Evolutionary conservation across 495 filamentous ascomycete species (phyloP).

Genomic region (Aspergillus egyptiacus): DNA sequence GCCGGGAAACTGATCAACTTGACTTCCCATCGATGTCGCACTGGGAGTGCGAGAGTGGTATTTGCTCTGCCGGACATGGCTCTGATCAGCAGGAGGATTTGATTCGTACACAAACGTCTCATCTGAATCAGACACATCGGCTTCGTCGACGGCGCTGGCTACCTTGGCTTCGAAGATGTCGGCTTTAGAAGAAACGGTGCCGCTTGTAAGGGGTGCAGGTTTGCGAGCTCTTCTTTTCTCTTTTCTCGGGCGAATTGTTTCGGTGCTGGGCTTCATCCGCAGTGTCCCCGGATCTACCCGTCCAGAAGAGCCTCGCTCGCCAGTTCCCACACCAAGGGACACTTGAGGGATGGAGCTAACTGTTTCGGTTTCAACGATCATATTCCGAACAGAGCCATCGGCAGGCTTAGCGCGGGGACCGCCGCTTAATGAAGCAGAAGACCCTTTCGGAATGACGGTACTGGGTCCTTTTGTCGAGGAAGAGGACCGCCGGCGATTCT

Average conservation of each 20-base stretch:
- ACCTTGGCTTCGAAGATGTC: slow-evolving; percentile 97
- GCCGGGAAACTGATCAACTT: slow-evolving; percentile 62
- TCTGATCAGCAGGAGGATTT: slow-evolving; percentile 82
- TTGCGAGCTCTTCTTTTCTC: slow-evolving; percentile 82
- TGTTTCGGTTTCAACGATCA: slow-evolving; percentile 98
- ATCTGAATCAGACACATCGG: slow-evolving; percentile 92
- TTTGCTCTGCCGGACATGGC: slow-evolving; percentile 63
- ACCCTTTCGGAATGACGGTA: slow-evolving; percentile 43
- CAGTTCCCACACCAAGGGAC: slow-evolving; percentile 63
- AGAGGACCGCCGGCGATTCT: slow-evolving; percentile 26
- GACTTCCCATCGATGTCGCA: slow-evolving; percentile 82
- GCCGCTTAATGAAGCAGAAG: slow-evolving; percentile 43
- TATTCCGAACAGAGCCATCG: slow-evolving; percentile 77
- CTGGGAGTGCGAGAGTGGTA: slow-evolving; percentile 95
- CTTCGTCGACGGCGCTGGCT: slow-evolving; percentile 86
- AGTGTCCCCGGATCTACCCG: slow-evolving; percentile 64
- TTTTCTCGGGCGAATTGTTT: slow-evolving; percentile 89
- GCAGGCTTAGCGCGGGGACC: slow-evolving; percentile 50
- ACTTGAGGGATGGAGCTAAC: slow-evolving; percentile 88
- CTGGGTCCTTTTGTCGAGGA: slow-evolving; percentile 19
- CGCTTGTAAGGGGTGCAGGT: slow-evolving; percentile 45
- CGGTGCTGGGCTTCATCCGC: slow-evolving; percentile 78
- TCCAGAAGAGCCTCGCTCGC: slow-evolving; percentile 50
- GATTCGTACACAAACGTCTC: slow-evolving; percentile 99
- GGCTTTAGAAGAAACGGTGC: slow-evolving; percentile 83